These are phyloP conservation scores for Sporisorium sorghi DNA, from an alignment of 1,284 basidiomycete species.

Conservation along the genomic window DNA sequence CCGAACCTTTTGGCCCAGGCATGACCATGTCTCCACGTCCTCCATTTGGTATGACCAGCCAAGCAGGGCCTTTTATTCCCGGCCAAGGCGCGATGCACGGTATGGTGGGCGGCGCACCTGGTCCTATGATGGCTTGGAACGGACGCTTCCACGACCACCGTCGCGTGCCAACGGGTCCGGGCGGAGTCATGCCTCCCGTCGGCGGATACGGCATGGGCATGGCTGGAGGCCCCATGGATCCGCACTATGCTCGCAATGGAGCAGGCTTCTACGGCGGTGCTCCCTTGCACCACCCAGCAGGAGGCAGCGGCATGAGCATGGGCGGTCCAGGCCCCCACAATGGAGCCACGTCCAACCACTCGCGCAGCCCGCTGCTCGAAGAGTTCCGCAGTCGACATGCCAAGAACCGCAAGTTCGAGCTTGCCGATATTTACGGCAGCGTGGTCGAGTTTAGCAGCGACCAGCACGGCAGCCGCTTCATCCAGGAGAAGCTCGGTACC, in stretches of 20 bases:
- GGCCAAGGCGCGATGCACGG: conserved; percentile 31
- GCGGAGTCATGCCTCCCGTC: conserved; percentile 41
- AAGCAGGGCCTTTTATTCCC: conserved; percentile 32
- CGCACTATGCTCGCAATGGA: conserved; percentile 21
- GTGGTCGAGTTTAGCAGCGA: conserved; percentile 93
- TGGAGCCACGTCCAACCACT: conserved; percentile 1
- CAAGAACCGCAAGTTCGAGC: conserved; percentile 60
- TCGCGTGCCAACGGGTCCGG: conserved; percentile 44
- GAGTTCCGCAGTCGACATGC: conserved; percentile 55
- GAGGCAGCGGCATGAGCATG: conserved; percentile 4
- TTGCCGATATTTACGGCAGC: conserved; percentile 84
- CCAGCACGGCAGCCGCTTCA: conserved; percentile 83
- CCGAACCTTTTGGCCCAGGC: conserved; percentile 26
- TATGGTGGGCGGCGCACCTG: conserved; percentile 31
- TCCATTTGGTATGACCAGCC: conserved; percentile 34
- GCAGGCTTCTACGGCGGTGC: conserved; percentile 22
- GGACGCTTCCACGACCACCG: conserved; percentile 48
- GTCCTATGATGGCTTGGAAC: conserved; percentile 35
- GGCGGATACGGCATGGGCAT: conserved; percentile 23
- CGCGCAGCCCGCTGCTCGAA: conserved; percentile 54
- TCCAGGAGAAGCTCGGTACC: conserved; percentile 66
- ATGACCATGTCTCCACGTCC: conserved; percentile 35
- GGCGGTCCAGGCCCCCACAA: conserved; percentile 3
- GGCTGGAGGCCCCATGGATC: conserved; percentile 21
- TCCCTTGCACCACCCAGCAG: conserved; percentile 9